Base-by-base conservation (phyloP, 2,329 filamentous ascomycete species). In the Claviceps monticola region DNA sequence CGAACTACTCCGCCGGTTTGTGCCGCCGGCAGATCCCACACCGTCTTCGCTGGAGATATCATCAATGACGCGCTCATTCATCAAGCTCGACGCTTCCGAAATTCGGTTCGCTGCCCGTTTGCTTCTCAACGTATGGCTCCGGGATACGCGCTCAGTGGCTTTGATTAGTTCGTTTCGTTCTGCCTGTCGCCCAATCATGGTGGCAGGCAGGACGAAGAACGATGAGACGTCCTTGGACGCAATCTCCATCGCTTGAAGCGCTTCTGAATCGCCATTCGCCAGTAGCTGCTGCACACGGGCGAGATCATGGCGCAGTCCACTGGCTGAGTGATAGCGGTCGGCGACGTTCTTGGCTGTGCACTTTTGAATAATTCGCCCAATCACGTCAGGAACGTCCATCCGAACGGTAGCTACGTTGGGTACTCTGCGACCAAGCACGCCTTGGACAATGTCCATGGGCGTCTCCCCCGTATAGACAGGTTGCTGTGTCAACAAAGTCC, bases 371-470 rank as follows among this genome's bases (percentile, higher is more conserved):
- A 96, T 85, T 36, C 79, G 78, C 1, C 86, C 86, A 43, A 96
- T 73, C 7, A 85, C 84, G 53, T 94, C 87, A 0, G 91, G 91
- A 5, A 95, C 75, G 62, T 96, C 91, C 54, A 88, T 76, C 49
- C 91, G 79, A 45, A 88, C 79, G 3, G 79, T 80, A 3, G 88
- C 87, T 8, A 93, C 82, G 39, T 81, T 81, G 4, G 86, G 82
- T 56, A 96, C 81, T 46, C 86, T 81, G 56, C 85, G 84, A 46
- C 83, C 83, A 8, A 97, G 74, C 11, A 96, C 88, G 57, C 83
- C 88, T 64, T 96, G 90, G 57, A 97, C 88, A 45, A 96, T 88
- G 60, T 96, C 90, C 53, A 96, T 78, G 0, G 90, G 87, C 0
- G 82, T 84, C 13, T 81, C 76, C 9, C 88, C 91, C 38, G 84